Percentiles rank a stretch among this genome's conserved stretches.
Conservation (phyloP, 2,329 filamentous ascomycete species). For the Emergomyces pasteurianus region DNA sequence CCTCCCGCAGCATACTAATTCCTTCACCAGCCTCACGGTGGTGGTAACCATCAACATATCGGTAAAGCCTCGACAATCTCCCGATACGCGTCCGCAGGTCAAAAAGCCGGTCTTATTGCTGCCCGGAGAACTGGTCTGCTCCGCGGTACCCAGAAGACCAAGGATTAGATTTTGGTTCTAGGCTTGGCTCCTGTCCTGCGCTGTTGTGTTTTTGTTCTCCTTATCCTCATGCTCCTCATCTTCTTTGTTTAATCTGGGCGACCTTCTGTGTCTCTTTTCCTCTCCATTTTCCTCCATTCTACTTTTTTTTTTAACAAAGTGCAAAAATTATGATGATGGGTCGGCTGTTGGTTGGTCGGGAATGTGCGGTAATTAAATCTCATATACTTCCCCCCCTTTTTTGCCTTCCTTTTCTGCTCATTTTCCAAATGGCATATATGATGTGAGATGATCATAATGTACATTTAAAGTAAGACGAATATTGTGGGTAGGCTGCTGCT, state of each 20-base stretch:
- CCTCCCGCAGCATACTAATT: not conserved
- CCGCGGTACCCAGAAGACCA: conserved; percentile 99
- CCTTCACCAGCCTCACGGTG: conserved; percentile 61
- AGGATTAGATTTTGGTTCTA: conserved; percentile 57
- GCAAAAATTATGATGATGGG: conserved; percentile 2
- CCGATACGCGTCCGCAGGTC: conserved; percentile 92
- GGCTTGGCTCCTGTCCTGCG: conserved; percentile 46
- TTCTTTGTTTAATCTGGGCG: conserved; percentile 17
- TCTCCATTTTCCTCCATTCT: not conserved
- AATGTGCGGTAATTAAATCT: not conserved
- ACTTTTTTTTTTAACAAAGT: not conserved
- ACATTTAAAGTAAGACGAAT: not conserved
- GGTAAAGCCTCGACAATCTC: conserved; percentile 99
- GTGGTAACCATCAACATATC: conserved; percentile 99
- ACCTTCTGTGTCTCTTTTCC: not conserved
- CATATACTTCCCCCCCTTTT: not conserved
- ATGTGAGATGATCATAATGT: not conserved
- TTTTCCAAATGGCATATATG: not conserved
- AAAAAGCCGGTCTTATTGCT: conserved; percentile 99
- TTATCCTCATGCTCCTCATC: conserved; percentile 18
- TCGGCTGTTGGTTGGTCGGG: not conserved
- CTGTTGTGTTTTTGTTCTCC: conserved; percentile 38
- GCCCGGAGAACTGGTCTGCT: conserved; percentile 99
- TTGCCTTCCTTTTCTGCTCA: not conserved
- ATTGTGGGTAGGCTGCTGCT: not conserved